phyloP scores from a whole-genome alignment of 306 rosid species.

The Fragaria ananassa region DNA sequence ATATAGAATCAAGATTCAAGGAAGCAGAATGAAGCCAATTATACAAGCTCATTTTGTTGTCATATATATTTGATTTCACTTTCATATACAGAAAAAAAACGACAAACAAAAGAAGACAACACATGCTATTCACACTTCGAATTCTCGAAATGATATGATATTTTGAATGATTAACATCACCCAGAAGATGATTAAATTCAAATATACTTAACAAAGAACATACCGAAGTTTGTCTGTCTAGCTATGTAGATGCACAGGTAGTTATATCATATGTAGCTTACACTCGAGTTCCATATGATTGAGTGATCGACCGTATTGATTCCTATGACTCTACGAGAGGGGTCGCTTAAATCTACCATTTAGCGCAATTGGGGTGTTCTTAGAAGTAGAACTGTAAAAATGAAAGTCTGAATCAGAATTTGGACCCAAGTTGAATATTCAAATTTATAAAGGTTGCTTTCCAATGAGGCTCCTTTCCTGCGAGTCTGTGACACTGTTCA shows the following conservation, averaged over 20 bases:
- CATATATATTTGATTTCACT: not conserved
- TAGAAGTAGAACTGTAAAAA: no score
- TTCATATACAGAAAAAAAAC: not conserved
- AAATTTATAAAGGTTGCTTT: conserved; percentile 20
- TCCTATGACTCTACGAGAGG: no score
- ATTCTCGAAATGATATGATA: no score
- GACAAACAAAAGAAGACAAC: not conserved
- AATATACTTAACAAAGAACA: no score
- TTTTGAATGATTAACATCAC: no score
- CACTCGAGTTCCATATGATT: no score
- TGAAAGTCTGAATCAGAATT: not conserved
- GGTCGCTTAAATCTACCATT: no score
- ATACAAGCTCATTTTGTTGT: not conserved
- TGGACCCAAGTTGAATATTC: conserved; percentile 1
- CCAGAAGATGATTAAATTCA: not conserved
- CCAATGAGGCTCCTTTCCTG: conserved; percentile 11
- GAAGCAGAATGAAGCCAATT: not conserved
- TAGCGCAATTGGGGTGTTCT: no score
- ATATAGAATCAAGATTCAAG: no score
- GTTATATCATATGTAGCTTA: not conserved
- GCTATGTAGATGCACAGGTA: not conserved
- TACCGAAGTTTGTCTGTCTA: not conserved
- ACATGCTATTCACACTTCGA: not conserved
- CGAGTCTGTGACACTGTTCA: conserved; percentile 26
- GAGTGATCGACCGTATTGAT: no score